Conservation (phyloP, 2,329 filamentous ascomycete genomes). For the Cytospora schulzeri region DNA sequence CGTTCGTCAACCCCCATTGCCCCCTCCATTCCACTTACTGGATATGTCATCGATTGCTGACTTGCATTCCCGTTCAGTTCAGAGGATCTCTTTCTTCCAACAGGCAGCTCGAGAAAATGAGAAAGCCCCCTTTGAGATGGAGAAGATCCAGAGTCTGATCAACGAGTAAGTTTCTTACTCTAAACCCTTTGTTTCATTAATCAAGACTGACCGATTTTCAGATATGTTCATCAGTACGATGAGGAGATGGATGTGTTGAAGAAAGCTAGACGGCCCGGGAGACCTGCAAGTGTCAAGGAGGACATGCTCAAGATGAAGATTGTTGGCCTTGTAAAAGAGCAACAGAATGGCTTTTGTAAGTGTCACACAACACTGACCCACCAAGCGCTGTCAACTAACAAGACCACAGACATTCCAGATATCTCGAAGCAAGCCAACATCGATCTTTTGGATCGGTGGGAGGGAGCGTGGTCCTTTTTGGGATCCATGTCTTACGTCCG, state of each 20-base stretch:
- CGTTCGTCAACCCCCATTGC: conserved; percentile 49
- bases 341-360: conserved; percentile 78
- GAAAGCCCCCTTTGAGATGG: conserved; percentile 52
- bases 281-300: conserved; percentile 76
- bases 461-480: conserved; percentile 81
- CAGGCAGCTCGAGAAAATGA: conserved; percentile 59
- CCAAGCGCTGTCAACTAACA: conserved; percentile 26
- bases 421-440: conserved; percentile 68
- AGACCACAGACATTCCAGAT: conserved; percentile 67
- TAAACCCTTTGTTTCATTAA: background rate
- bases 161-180: conserved; percentile 51
- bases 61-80: conserved; percentile 50
- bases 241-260: conserved; percentile 69
- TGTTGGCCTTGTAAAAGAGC: conserved; percentile 74
- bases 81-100: conserved; percentile 73
- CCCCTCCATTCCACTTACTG: background rate
- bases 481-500: conserved; percentile 76
- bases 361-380: conserved; percentile 24
- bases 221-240: conserved; percentile 68
- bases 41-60: conserved; percentile 8
- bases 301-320: conserved; percentile 75
- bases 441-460: conserved; percentile 70
- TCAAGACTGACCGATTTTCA: conserved; percentile 38
- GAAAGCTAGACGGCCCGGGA: conserved; percentile 72
- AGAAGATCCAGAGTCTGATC: conserved; percentile 63